Percentiles rank a stretch among this genome's conserved stretches.
These are phyloP conservation scores for Phaffomyces antillensis DNA, from an alignment of 805 yeast genomes.

Conservation along the genomic window DNA sequence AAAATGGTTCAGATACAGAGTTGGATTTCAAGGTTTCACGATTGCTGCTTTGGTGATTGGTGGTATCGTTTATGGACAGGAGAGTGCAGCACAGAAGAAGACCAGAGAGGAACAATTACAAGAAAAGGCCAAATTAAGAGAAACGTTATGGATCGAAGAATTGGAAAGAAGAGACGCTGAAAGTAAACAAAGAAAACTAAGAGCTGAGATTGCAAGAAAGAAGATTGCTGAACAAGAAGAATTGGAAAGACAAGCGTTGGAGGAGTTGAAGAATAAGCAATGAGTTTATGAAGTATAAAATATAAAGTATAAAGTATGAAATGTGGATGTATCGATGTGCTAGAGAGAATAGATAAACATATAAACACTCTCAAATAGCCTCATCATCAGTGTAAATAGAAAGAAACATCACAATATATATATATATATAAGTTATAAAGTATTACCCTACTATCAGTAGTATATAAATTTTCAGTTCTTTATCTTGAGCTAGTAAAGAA, in stretches of 20 bases:
- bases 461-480: too few species aligned
- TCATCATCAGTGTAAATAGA: too few species aligned
- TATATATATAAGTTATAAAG: too few species aligned
- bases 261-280: too few species aligned
- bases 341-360: too few species aligned
- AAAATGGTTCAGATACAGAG: conserved; percentile 84
- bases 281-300: too few species aligned
- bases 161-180: conserved; percentile 80
- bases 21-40: conserved; percentile 79
- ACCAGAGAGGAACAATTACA: conserved; percentile 58
- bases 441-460: too few species aligned
- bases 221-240: conserved; percentile 35
- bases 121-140: conserved; percentile 81
- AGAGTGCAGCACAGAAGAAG: conserved; percentile 36
- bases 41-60: conserved; percentile 78
- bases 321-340: too few species aligned
- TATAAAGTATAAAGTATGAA: too few species aligned
- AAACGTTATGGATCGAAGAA: conserved; percentile 81
- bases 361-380: too few species aligned
- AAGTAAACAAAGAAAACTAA: conserved; percentile 55
- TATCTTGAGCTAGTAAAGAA: too few species aligned
- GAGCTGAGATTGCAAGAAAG: conserved; percentile 56
- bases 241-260: conserved; percentile 21
- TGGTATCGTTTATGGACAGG: conserved; percentile 57
- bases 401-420: too few species aligned